Evolutionary conservation across 495 filamentous ascomycete species (phyloP).

Genomic region (Clavariopsis aquatica): DNA sequence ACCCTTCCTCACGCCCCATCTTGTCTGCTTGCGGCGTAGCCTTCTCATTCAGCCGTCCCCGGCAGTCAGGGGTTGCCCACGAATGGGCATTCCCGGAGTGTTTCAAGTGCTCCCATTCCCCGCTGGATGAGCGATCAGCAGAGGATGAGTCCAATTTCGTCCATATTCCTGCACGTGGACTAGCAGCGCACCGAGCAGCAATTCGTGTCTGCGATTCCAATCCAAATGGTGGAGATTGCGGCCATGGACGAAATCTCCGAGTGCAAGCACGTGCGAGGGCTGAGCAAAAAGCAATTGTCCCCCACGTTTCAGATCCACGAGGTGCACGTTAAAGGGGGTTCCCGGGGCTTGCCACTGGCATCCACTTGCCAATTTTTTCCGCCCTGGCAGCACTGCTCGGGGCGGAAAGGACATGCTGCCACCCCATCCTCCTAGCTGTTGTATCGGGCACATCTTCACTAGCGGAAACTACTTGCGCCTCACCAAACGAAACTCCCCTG

Average conservation of each 20-base stretch:
- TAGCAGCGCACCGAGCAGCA: constrained; percentile 1
- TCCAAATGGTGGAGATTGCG: constrained; percentile 7
- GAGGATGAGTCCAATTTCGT: background rate
- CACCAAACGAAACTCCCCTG: constrained; percentile 5
- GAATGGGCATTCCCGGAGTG: constrained; percentile 9
- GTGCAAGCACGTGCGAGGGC: constrained; percentile 21
- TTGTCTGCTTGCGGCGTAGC: constrained; percentile 27
- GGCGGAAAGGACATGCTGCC: background rate
- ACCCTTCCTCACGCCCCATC: constrained; percentile 10
- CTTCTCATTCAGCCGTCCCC: background rate
- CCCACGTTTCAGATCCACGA: constrained; percentile 28
- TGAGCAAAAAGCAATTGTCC: constrained; percentile 25
- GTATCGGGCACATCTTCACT: constrained; percentile 4
- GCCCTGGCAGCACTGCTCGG: background rate
- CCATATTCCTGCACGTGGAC: background rate
- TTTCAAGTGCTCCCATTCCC: constrained; percentile 14
- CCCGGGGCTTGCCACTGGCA: constrained; percentile 3
- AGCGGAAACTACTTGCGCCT: constrained; percentile 31
- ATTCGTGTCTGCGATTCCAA: background rate
- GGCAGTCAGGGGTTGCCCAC: background rate
- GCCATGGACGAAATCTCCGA: constrained; percentile 23
- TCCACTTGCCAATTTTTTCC: constrained; percentile 3
- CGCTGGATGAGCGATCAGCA: background rate
- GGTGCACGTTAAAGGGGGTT: constrained; percentile 10
- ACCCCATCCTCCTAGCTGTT: background rate